Evolutionary conservation across 1,284 basidiomycete species (phyloP).

Genomic region (Apiotrichum gamsii): DNA sequence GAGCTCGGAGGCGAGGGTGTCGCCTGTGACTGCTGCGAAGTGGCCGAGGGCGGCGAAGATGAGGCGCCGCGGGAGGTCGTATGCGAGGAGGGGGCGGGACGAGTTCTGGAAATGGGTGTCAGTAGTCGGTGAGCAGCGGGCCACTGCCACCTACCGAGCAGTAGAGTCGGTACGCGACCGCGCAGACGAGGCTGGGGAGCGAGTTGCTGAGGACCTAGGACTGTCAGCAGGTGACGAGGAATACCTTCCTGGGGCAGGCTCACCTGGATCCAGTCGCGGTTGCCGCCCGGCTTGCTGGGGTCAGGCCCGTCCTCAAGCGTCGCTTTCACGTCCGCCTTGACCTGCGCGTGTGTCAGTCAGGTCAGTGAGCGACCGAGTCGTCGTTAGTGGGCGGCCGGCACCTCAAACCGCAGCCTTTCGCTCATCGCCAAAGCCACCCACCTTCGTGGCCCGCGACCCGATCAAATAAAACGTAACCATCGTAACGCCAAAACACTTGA

Average conservation of each 20-base stretch:
- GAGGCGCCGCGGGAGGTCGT: slow-evolving; percentile 9
- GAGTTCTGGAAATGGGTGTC: slow-evolving; percentile 18
- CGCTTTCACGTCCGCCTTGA: slow-evolving; percentile 56
- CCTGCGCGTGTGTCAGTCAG: slow-evolving; percentile 32
- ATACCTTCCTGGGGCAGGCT: too few species aligned
- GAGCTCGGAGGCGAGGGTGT: slow-evolving; percentile 50
- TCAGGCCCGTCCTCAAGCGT: slow-evolving; percentile 71
- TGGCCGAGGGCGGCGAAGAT: slow-evolving; percentile 17
- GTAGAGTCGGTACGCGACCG: slow-evolving; percentile 58
- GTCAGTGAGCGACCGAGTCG: too few species aligned
- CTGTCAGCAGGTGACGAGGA: too few species aligned
- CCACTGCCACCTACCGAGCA: slow-evolving; percentile 15
- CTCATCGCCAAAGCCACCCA: slow-evolving; percentile 47
- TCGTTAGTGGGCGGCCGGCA: too few species aligned
- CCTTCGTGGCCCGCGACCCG: slow-evolving; percentile 79
- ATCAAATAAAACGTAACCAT: slow-evolving; percentile 76
- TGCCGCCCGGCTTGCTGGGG: slow-evolving; percentile 54
- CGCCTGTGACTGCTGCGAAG: slow-evolving; percentile 31
- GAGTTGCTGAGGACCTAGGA: slow-evolving; percentile 75
- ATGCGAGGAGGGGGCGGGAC: not conserved
- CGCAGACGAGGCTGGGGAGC: slow-evolving; percentile 61
- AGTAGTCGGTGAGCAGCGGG: too few species aligned
- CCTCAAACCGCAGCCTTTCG: slow-evolving; percentile 1
- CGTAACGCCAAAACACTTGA: slow-evolving; percentile 58
- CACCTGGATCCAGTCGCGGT: slow-evolving; percentile 69